Evolutionary conservation across 2,329 filamentous ascomycete species (phyloP).

Genomic region (Pseudocercospora crystallina): DNA sequence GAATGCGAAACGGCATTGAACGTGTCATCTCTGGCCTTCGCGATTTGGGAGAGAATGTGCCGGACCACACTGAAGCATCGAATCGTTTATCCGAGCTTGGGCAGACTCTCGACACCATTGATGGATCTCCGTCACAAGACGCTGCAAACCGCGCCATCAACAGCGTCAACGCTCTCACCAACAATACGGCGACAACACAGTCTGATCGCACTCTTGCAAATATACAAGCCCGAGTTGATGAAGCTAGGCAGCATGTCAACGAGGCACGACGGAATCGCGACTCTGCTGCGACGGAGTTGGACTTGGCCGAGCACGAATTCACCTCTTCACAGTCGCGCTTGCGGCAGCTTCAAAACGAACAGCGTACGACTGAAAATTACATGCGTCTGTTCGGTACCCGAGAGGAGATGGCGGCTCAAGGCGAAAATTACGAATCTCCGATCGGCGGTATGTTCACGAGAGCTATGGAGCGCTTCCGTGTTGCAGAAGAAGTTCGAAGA

Average conservation of each 20-base stretch:
- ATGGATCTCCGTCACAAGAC: constrained; percentile 21
- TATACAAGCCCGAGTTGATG: constrained; percentile 33
- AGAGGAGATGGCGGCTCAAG: constrained; percentile 46
- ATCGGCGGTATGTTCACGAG: constrained; percentile 49
- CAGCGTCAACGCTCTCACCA: constrained; percentile 24
- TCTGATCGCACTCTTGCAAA: constrained; percentile 26
- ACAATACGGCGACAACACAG: constrained; percentile 14
- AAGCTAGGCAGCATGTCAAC: constrained; percentile 32
- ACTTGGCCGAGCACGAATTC: constrained; percentile 35
- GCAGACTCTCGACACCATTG: constrained; percentile 32
- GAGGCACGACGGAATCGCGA: constrained; percentile 34
- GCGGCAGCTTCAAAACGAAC: constrained; percentile 36
- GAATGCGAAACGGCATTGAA: constrained; percentile 40
- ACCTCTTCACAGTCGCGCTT: constrained; percentile 32
- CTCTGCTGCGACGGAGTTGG: constrained; percentile 35
- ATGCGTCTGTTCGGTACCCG: constrained; percentile 47
- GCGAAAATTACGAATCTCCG: constrained; percentile 51
- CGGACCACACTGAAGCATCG: constrained; percentile 33
- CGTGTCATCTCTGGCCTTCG: constrained; percentile 38
- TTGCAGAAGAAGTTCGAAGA: constrained; percentile 40
- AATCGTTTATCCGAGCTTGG: constrained; percentile 31
- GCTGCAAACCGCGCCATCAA: constrained; percentile 25
- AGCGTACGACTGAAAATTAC: constrained; percentile 39
- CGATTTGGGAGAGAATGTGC: constrained; percentile 37
- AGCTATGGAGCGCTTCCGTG: constrained; percentile 44